Evolutionary conservation across 352 stramenopile species (phyloP), one percentile per base, ranked within the genome.

Genomic region (Phytophthora sp.): DNA sequence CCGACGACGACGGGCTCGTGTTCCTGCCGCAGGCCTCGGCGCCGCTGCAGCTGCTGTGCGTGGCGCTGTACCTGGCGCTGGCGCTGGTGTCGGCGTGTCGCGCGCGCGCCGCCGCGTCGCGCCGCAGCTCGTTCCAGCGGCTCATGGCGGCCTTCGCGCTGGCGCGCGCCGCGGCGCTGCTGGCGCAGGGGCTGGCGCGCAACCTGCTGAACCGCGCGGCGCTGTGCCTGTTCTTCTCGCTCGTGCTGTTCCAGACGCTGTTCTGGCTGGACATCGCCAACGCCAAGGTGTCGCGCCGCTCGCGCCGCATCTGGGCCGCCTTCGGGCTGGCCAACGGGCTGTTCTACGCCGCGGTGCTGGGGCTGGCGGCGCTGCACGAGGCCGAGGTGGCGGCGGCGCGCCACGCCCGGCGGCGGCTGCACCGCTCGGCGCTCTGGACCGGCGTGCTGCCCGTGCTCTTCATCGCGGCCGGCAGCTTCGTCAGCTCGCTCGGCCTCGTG

Each of bases 181-280:
- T 92, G n/a, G 57, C 49, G 9, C 23, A 35, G 5, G 55, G 60
- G 7, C 34, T 72, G 4, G 49, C 69, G 26, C 73, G 83, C 35
- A 84, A 89, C 23, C 31, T 93, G 34, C 53, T 93, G 21, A 91
- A 95, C 59, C 84, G 84, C 31, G 56, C 80, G 17, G 77, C 87
- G 31, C 66, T 93, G 17, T 95, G 87, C 46, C 59, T 93, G 8
- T 95, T 95, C 58, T 95, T 95, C 69, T 91, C 81, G 55, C 82
- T 95, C 55, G 81, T 92, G 59, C 76, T 93, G 28, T 92, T 94
- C 72, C 84, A 95, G 49, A 88, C 91, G 55, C 72, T 95, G 30
- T 88, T 92, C 38, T 95, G 87, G 87, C 72, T 95, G 54, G 87
- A 95, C 69, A 92, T 95, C 49, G 83, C 83, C 45, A 95, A 95